Conservation (phyloP, 371 early-diverging fungal species). For the Mucor plumbeus region DNA sequence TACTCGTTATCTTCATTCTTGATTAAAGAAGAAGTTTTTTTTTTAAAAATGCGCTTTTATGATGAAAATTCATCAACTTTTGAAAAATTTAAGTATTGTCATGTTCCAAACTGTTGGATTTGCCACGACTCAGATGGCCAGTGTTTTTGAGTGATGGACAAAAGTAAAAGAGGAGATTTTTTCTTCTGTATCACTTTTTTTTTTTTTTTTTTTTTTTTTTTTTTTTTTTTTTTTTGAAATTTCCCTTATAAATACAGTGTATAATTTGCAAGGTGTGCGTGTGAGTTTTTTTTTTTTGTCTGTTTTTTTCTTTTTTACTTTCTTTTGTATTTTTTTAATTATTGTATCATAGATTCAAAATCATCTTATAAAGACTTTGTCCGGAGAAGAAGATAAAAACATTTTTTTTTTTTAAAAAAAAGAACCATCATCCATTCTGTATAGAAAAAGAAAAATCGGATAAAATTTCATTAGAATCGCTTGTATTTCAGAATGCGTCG, state of each 20-base stretch:
- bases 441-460: not conserved
- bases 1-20: not conserved
- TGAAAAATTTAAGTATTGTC: not conserved
- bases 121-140: not conserved
- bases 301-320: not conserved
- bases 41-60: not conserved
- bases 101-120: not conserved
- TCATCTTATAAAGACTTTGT: not conserved
- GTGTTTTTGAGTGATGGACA: not conserved
- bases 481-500: slow-evolving; percentile 11
- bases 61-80: not conserved
- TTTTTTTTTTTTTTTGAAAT: not conserved
- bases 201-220: not conserved
- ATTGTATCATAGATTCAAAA: not conserved
- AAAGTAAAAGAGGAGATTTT: not conserved
- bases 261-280: slow-evolving; percentile 1
- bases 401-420: not conserved
- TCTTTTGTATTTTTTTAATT: not conserved
- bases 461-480: not conserved
- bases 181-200: not conserved
- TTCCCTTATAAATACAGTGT: not conserved
- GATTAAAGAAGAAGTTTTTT: not conserved
- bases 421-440: not conserved
- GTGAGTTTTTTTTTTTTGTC: not conserved
- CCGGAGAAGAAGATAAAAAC: not conserved